Conservation (phyloP, 2,329 filamentous ascomycete genomes). For the Diaporthe eres region DNA sequence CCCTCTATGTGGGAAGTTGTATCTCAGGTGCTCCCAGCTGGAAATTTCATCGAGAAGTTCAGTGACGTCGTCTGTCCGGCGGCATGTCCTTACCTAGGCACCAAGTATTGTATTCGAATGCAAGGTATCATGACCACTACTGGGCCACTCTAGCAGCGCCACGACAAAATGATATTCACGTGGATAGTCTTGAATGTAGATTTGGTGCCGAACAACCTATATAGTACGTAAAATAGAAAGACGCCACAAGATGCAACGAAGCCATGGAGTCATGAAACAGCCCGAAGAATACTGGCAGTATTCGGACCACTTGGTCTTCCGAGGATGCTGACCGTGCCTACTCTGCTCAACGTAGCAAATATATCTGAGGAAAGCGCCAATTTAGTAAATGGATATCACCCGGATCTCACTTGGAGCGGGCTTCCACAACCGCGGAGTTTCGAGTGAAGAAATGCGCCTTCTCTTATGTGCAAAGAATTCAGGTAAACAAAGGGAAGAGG, state of each 20-base stretch:
- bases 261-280: background rate
- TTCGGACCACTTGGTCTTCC: conserved; percentile 1
- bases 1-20: conserved; percentile 11
- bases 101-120: conserved; percentile 7
- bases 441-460: conserved; percentile 6
- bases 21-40: conserved; percentile 16
- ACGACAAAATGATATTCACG: background rate
- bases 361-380: conserved; percentile 16
- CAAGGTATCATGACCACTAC: conserved; percentile 10
- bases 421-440: conserved; percentile 12
- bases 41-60: background rate
- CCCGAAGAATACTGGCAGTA: conserved; percentile 4
- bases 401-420: background rate
- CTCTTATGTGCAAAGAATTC: background rate
- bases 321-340: background rate
- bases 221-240: background rate
- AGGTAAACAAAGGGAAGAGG: conserved; percentile 12
- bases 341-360: conserved; percentile 4
- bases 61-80: conserved; percentile 7
- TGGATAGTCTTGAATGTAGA: conserved; percentile 5
- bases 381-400: conserved; percentile 2
- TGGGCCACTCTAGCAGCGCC: conserved; percentile 2
- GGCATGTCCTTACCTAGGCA: conserved; percentile 3
- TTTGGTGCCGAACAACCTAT: conserved; percentile 7
- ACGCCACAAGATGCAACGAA: background rate